phyloP scores from a whole-genome alignment of 2,329 filamentous ascomycete genomes.

The Mycogone perniciosa region DNA sequence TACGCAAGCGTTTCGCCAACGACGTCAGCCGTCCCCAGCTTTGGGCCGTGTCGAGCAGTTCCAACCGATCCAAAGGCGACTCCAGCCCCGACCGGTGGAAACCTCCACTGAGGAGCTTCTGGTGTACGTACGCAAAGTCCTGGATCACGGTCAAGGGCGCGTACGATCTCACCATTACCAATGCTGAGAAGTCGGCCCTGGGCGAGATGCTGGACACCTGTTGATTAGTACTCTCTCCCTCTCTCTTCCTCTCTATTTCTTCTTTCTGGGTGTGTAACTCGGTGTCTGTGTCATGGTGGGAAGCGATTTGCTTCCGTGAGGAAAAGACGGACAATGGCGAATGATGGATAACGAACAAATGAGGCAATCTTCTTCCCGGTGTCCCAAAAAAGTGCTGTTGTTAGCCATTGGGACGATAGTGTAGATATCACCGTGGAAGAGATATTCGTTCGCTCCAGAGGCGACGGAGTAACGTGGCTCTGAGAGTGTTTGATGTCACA shows the following conservation, averaged over 20 bases:
- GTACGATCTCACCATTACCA: constrained; percentile 62
- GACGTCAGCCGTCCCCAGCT: constrained; percentile 71
- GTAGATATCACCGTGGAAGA: neutral
- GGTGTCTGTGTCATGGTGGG: neutral
- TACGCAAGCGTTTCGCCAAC: constrained; percentile 67
- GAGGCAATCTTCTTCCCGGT: neutral
- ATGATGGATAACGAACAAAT: neutral
- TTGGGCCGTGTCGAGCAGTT: constrained; percentile 69
- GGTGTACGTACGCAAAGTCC: constrained; percentile 71
- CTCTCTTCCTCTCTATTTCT: neutral
- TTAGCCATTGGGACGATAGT: no score
- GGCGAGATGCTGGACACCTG: constrained; percentile 33
- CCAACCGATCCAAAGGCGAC: constrained; percentile 72
- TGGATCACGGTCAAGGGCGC: constrained; percentile 75
- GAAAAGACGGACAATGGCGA: neutral
- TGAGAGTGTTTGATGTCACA: constrained; percentile 12
- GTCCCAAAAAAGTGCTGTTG: neutral
- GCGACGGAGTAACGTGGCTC: neutral
- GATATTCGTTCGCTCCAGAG: constrained; percentile 1
- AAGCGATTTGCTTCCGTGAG: neutral
- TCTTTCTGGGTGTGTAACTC: neutral
- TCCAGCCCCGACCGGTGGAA: constrained; percentile 69
- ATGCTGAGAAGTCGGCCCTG: constrained; percentile 64
- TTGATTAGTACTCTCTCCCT: constrained; percentile 10
- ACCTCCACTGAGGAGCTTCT: constrained; percentile 60